A percentile compares a stretch with the other conserved stretches of the same genome.
Evolutionary conservation across 345 rosid genomes (phyloP).

Genomic region (Heritiera fomes): DNA sequence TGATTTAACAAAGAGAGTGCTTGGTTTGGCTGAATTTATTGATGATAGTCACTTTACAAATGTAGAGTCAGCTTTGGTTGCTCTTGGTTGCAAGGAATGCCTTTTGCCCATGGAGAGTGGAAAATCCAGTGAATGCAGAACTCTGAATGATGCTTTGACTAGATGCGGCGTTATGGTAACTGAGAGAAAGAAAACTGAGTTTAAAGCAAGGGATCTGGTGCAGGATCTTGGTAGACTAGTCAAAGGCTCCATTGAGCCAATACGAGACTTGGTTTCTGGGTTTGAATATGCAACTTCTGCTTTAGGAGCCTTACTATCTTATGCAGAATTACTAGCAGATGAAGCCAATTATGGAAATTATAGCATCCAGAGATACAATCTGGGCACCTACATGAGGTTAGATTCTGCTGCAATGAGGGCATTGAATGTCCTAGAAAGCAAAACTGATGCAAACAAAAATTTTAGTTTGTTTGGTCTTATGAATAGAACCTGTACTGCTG

Average conservation of each 20-base stretch:
- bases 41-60: constrained; percentile 95
- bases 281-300: constrained; percentile 89
- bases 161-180: constrained; percentile 87
- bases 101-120: constrained; percentile 74
- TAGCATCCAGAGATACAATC: constrained; percentile 58
- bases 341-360: constrained; percentile 84
- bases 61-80: constrained; percentile 85
- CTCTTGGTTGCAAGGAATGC: constrained; percentile 96
- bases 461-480: constrained; percentile 95
- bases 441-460: constrained; percentile 91
- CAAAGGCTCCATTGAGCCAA: constrained; percentile 83
- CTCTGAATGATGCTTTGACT: constrained; percentile 61
- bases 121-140: constrained; percentile 55
- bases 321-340: constrained; percentile 80
- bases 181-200: constrained; percentile 83
- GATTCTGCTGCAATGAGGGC: constrained; percentile 98
- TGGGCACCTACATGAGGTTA: constrained; percentile 74
- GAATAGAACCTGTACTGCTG: constrained; percentile 98
- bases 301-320: constrained; percentile 78
- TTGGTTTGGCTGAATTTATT: constrained; percentile 89
- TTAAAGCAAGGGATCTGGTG: constrained; percentile 84
- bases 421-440: constrained; percentile 89
- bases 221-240: constrained; percentile 86
- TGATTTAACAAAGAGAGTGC: constrained; percentile 71
- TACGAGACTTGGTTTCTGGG: constrained; percentile 74